Conservation (phyloP, 2,329 filamentous ascomycete species). For the Pseudocercospora fuligena region DNA sequence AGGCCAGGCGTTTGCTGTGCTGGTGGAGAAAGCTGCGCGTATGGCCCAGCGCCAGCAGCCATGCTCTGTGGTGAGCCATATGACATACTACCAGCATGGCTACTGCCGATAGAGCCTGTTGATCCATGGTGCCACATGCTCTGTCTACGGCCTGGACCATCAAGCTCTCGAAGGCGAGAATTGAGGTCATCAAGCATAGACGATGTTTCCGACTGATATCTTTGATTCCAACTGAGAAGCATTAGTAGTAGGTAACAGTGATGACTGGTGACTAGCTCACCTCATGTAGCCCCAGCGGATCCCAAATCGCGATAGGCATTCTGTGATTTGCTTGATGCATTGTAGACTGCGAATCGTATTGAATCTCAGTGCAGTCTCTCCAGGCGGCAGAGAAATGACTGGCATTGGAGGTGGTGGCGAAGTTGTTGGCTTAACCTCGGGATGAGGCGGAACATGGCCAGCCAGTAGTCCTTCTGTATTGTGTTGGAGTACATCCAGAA, state of each 20-base stretch:
- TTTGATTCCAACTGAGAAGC: slow-evolving; percentile 50
- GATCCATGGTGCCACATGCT: slow-evolving; percentile 39
- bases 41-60: slow-evolving; percentile 6
- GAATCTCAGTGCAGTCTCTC: slow-evolving; percentile 38
- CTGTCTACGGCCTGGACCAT: slow-evolving; percentile 31
- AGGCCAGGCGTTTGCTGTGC: slow-evolving; percentile 22
- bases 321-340: slow-evolving; percentile 54
- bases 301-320: slow-evolving; percentile 52
- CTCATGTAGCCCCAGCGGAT: slow-evolving; percentile 55
- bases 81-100: slow-evolving; percentile 29
- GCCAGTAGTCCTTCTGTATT: slow-evolving; percentile 54
- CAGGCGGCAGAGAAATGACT: slow-evolving; percentile 37
- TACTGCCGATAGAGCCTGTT: slow-evolving; percentile 34
- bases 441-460: slow-evolving; percentile 46
- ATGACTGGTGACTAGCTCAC: slow-evolving; percentile 24
- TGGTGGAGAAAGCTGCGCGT: slow-evolving; percentile 12
- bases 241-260: background rate
- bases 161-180: slow-evolving; percentile 43
- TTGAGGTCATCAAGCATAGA: slow-evolving; percentile 49
- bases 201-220: slow-evolving; percentile 53
- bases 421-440: slow-evolving; percentile 45
- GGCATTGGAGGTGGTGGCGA: slow-evolving; percentile 41
- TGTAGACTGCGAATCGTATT: slow-evolving; percentile 49
- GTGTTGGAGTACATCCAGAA: slow-evolving; percentile 61
- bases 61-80: slow-evolving; percentile 30